These are phyloP conservation scores for Brassica cretica DNA, from an alignment of 345 rosid genomes.

Conservation along the genomic window DNA sequence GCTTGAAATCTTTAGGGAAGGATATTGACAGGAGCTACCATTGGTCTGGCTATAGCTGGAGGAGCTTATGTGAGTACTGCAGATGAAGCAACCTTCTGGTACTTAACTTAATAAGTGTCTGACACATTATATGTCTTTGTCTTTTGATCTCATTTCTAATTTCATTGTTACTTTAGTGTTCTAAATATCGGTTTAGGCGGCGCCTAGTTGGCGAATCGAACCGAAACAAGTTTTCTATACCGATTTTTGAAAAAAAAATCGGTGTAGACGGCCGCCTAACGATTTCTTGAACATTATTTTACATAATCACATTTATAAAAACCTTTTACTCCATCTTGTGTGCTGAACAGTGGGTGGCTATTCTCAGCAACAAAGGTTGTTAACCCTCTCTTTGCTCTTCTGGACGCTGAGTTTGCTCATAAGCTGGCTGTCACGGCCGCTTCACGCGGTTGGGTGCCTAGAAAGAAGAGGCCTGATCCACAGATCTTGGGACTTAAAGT, in stretches of 20 bases:
- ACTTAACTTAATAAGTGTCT: constrained; percentile 30
- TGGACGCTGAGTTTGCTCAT: constrained; percentile 94
- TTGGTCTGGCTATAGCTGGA: constrained; percentile 80
- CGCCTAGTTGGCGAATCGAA: no score
- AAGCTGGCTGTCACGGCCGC: constrained; percentile 89
- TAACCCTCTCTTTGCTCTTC: constrained; percentile 90
- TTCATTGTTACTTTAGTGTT: constrained; percentile 6
- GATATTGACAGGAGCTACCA: constrained; percentile 75
- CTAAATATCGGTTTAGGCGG: no score
- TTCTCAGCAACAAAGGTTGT: constrained; percentile 89
- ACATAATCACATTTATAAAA: no score
- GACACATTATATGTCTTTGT: constrained; percentile 2
- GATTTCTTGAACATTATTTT: no score
- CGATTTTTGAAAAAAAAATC: no score
- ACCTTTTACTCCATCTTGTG: constrained; percentile 3
- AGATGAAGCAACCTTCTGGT: constrained; percentile 99
- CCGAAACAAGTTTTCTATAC: no score
- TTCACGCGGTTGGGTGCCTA: constrained; percentile 95
- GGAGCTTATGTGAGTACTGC: constrained; percentile 96
- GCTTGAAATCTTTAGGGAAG: constrained; percentile 57
- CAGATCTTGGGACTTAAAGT: constrained; percentile 77
- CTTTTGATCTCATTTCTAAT: constrained; percentile 13
- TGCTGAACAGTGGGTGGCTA: constrained; percentile 81
- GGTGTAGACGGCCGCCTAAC: no score
- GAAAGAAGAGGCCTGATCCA: constrained; percentile 91